phyloP scores from a whole-genome alignment of 176 grass and related monocot genomes.

The Triticum monococcum region DNA sequence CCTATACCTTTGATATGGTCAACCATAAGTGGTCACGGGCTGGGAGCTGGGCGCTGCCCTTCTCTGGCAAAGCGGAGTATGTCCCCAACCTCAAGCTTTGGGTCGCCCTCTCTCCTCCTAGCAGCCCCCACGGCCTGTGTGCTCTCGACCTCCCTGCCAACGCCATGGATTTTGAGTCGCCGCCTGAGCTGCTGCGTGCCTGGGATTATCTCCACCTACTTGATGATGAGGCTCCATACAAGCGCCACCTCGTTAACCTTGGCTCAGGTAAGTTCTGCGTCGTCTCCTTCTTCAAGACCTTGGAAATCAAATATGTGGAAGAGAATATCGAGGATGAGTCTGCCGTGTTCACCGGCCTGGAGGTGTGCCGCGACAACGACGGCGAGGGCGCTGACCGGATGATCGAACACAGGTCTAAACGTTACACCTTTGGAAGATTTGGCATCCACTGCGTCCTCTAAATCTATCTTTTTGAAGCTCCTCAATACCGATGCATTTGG shows the following conservation, averaged over 20 bases:
- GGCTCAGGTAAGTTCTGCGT: not conserved
- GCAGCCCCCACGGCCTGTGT: not conserved
- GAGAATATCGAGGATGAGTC: not conserved
- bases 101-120: not conserved
- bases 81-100: not conserved
- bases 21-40: not conserved
- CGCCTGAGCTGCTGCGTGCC: not conserved
- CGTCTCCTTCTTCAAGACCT: not conserved
- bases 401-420: constrained; percentile 2
- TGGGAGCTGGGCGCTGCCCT: not conserved
- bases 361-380: not conserved
- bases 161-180: not conserved
- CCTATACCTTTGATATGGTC: not conserved
- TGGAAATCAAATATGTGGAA: not conserved
- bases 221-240: not conserved
- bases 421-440: not conserved
- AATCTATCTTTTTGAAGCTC: not conserved
- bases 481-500: not conserved
- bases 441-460: not conserved
- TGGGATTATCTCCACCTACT: not conserved
- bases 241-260: not conserved
- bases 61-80: not conserved
- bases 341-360: not conserved
- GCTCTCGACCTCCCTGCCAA: not conserved
- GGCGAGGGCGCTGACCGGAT: not conserved